Evolutionary conservation across 2,329 filamentous ascomycete genomes (phyloP), one percentile per base, ranked within the genome.

Genomic region (Pseudogymnoascus sp.): DNA sequence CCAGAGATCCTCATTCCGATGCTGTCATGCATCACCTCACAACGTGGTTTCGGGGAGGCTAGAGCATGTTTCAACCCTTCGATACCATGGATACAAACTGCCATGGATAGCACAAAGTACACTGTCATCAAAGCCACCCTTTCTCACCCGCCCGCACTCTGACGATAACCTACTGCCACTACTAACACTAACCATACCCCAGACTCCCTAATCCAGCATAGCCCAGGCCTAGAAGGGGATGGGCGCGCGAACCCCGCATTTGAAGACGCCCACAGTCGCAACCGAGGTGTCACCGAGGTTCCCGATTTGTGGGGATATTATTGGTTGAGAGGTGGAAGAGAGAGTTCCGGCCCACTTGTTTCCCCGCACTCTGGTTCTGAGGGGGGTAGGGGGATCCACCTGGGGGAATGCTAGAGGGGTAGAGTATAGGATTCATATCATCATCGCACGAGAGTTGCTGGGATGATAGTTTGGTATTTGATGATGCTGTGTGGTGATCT

Each of bases 251-350:
- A 47, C 41, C 41, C 41, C 41, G 21, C 41, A 47, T 47, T 47
- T 47, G 21, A 17, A 33, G 21, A 21, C 11, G n/a, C 26, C n/a
- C 29, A 50, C n/a, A 7, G 47, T 33, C 5, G 4, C n/a, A 54
- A 7, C 47, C 47, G 47, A 54, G 47, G 47, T 54, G 47, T 54
- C 47, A 54, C 47, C 47, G 47, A 54, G 47, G 47, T n/a, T 44
- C 26, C 15, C 7, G 4, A 1, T 21, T 21, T 33, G 2, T 15
- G 29, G 3, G 2, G 4, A 54, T 33, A 9, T 33, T 1, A 54
- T 33, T 54, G 29, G 47, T 7, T 29, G 11, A 17, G 2, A 54
- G 4, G 5, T 10, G 29, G 47, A 33, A 4, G 26, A 21, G 5
- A 33, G 29, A 33, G 9, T 3, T 54, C 9, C 9, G 47, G 8